A percentile compares a stretch with the other conserved stretches of the same genome.
Conservation (phyloP, 176 grass and related monocot species). For the Tillandsia leiboldiana region DNA sequence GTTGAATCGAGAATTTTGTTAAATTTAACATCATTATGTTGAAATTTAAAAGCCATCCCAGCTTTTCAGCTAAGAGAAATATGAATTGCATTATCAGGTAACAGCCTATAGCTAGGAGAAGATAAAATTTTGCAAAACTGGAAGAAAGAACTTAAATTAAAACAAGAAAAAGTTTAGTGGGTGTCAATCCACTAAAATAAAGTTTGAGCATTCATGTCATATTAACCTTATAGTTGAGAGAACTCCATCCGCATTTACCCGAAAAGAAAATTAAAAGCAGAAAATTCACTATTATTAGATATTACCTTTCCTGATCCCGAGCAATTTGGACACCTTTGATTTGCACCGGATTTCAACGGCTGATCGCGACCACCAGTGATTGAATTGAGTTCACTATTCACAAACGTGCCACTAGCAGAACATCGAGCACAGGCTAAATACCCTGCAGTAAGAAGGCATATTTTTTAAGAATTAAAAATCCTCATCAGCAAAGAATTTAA, state of each 20-base stretch:
- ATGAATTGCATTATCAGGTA: not conserved
- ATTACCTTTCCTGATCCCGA: slow-evolving; percentile 82
- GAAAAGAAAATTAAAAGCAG: too few species aligned
- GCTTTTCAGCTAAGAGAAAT: not conserved
- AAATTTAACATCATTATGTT: too few species aligned
- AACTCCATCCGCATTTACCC: too few species aligned
- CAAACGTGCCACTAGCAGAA: slow-evolving; percentile 45
- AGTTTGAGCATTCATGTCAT: too few species aligned
- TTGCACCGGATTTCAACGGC: slow-evolving; percentile 29
- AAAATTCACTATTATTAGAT: not conserved
- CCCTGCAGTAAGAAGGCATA: slow-evolving; percentile 33
- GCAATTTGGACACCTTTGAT: slow-evolving; percentile 61
- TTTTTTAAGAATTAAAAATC: slow-evolving; percentile 6
- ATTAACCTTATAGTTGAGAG: too few species aligned
- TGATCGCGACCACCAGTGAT: slow-evolving; percentile 15
- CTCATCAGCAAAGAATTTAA: not conserved
- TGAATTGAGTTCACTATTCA: slow-evolving; percentile 32
- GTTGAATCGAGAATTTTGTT: too few species aligned
- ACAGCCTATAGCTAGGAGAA: not conserved
- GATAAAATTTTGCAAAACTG: slow-evolving; percentile 6
- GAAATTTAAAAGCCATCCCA: too few species aligned
- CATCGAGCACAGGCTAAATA: slow-evolving; percentile 77
- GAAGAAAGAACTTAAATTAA: slow-evolving; percentile 1
- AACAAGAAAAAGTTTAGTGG: not conserved
- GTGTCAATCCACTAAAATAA: too few species aligned